Percentiles rank a stretch among this genome's conserved stretches.
Evolutionary conservation across 495 filamentous ascomycete genomes (phyloP).

Genomic region (Aspergillus bertholletiae): DNA sequence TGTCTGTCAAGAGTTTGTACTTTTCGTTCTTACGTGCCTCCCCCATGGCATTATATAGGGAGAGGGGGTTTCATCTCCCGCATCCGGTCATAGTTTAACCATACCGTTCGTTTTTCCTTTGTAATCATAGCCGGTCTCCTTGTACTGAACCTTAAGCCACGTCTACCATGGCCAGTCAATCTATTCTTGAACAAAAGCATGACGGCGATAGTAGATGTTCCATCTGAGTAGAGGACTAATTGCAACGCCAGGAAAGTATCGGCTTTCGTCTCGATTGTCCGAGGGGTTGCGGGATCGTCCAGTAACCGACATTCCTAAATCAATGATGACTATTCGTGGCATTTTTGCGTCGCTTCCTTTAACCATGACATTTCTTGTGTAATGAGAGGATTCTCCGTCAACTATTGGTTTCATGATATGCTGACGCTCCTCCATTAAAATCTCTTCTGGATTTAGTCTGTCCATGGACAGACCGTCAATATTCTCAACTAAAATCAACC

Average conservation of each 20-base stretch:
- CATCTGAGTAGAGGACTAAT: conserved; percentile 6
- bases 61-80: conserved; percentile 3
- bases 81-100: neutral
- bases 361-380: conserved; percentile 16
- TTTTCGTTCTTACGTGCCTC: too few species aligned
- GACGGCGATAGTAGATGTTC: neutral
- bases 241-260: neutral
- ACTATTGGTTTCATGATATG: conserved; percentile 21
- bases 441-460: conserved; percentile 6
- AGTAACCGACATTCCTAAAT: conserved; percentile 10
- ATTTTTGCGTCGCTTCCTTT: neutral
- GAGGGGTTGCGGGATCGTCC: conserved; percentile 8
- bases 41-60: neutral
- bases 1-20: too few species aligned
- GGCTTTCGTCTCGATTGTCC: conserved; percentile 4
- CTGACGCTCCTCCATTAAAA: conserved; percentile 13
- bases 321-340: conserved; percentile 17
- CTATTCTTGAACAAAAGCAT: neutral
- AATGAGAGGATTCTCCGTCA: conserved; percentile 18
- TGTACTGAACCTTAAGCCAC: conserved; percentile 4
- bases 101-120: neutral
- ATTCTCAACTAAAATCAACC: conserved; percentile 24
- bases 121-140: neutral
- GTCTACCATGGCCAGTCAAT: conserved; percentile 6
- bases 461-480: conserved; percentile 20